A percentile compares a stretch with the other conserved stretches of the same genome.
Conservation (phyloP, 2,329 filamentous ascomycete genomes). For the Aphanocladium album region DNA sequence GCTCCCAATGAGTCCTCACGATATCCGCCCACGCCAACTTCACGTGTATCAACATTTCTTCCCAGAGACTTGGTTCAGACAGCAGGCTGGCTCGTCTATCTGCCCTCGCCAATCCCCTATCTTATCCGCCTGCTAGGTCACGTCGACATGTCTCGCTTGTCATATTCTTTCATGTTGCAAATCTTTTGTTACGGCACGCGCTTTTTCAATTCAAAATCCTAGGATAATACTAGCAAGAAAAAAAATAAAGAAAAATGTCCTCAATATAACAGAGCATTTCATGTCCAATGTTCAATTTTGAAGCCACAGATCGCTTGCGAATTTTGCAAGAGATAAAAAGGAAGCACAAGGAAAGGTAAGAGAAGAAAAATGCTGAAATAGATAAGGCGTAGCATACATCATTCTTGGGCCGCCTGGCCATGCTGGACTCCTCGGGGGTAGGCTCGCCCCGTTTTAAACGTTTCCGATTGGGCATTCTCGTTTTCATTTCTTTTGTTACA, state of each 20-base stretch:
- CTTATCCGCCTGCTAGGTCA: not conserved
- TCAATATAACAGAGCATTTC: slow-evolving; percentile 16
- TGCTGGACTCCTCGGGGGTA: not conserved
- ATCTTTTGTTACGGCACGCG: not conserved
- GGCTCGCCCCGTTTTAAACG: not conserved
- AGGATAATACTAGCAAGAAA: slow-evolving; percentile 12
- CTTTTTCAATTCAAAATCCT: not conserved
- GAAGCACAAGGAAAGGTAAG: not conserved
- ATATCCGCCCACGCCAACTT: not conserved
- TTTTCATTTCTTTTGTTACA: not conserved
- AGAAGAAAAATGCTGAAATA: not conserved
- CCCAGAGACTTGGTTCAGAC: not conserved
- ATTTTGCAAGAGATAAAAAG: too few species aligned
- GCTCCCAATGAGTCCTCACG: not conserved
- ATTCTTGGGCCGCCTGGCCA: not conserved
- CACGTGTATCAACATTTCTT: slow-evolving; percentile 4
- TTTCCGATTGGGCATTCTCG: not conserved
- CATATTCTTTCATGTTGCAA: not conserved
- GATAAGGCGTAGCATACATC: slow-evolving; percentile 6
- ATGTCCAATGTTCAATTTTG: slow-evolving; percentile 21
- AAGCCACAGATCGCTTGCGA: not conserved
- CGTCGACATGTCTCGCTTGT: not conserved
- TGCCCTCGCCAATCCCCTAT: not conserved
- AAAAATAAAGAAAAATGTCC: slow-evolving; percentile 16
- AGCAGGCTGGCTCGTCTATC: not conserved